Evolutionary conservation across 2,329 filamentous ascomycete species (phyloP).

Genomic region (Blumeria hordei): DNA sequence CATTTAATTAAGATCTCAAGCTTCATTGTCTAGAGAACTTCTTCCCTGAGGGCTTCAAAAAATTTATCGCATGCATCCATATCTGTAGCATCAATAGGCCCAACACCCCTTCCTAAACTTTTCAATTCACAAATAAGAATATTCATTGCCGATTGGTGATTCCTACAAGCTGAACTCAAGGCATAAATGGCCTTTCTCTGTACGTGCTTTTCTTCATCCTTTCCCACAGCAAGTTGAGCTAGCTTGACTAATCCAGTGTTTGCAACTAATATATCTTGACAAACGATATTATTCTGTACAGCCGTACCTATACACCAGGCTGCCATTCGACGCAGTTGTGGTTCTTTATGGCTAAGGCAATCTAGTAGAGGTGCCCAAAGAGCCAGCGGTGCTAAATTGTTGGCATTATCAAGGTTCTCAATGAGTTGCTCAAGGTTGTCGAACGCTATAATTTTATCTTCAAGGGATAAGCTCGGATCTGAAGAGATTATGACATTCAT

Average conservation of each 20-base stretch:
- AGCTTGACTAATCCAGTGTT: slow-evolving; percentile 47
- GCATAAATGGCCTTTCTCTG: slow-evolving; percentile 78
- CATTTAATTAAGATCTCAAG: too few relatives aligned
- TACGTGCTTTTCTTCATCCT: slow-evolving; percentile 35
- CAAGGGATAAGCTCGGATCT: slow-evolving; percentile 37
- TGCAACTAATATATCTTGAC: slow-evolving; percentile 45
- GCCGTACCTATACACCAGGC: slow-evolving; percentile 91
- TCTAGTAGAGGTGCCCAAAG: slow-evolving; percentile 64
- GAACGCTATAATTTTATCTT: slow-evolving; percentile 62
- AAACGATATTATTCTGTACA: slow-evolving; percentile 81
- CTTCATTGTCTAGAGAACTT: slow-evolving; percentile 10
- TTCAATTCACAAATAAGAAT: slow-evolving; percentile 35
- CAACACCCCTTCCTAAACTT: slow-evolving; percentile 23
- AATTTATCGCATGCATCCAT: slow-evolving; percentile 70
- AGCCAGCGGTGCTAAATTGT: slow-evolving; percentile 58
- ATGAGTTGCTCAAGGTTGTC: slow-evolving; percentile 90
- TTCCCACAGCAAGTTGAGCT: slow-evolving; percentile 35
- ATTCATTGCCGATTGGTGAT: slow-evolving; percentile 69
- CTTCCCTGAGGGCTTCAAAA: slow-evolving; percentile 40
- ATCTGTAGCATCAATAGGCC: slow-evolving; percentile 52
- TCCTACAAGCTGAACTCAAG: slow-evolving; percentile 63
- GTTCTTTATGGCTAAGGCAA: slow-evolving; percentile 41
- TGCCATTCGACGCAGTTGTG: slow-evolving; percentile 57
- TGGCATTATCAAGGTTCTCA: slow-evolving; percentile 86
- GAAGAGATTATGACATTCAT: slow-evolving; percentile 50